phyloP scores from a whole-genome alignment of 1,284 basidiomycete genomes.

The Melampsora larici-populina region DNA sequence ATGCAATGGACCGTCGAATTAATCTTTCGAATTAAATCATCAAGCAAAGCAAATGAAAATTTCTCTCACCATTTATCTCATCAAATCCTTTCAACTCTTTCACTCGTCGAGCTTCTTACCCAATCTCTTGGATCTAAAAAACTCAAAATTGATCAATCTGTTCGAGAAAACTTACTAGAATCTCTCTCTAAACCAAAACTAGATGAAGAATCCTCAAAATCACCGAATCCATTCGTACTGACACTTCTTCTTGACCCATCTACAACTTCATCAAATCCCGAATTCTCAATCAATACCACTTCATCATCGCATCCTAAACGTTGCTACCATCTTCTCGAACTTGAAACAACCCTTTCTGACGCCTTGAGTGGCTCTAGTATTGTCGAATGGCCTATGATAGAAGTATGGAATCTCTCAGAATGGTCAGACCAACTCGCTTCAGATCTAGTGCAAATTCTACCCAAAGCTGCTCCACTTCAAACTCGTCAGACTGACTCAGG shows the following conservation, averaged over 20 bases:
- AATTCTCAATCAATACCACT: neutral
- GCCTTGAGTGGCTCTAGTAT: slow-evolving; percentile 17
- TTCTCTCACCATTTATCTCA: slow-evolving; percentile 11
- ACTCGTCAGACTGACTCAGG: slow-evolving; percentile 4
- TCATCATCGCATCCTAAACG: neutral
- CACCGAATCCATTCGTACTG: neutral
- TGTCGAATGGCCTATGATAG: slow-evolving; percentile 38
- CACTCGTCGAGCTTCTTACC: slow-evolving; percentile 18
- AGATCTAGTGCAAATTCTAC: neutral
- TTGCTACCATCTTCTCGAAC: slow-evolving; percentile 18
- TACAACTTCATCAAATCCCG: neutral
- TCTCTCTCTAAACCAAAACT: neutral
- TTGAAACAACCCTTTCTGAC: neutral
- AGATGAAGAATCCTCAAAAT: neutral
- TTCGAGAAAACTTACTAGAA: neutral
- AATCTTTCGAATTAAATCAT: slow-evolving; percentile 4
- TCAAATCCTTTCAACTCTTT: slow-evolving; percentile 20
- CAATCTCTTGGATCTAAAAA: slow-evolving; percentile 26
- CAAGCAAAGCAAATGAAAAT: neutral
- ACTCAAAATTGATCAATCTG: slow-evolving; percentile 6
- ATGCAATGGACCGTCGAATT: slow-evolving; percentile 38
- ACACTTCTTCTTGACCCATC: neutral
- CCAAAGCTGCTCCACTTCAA: neutral
- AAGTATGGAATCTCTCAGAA: slow-evolving; percentile 13
- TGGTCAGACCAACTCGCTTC: slow-evolving; percentile 22